Conservation (phyloP, 805 yeast species). For the Suhomyces faveliae region DNA sequence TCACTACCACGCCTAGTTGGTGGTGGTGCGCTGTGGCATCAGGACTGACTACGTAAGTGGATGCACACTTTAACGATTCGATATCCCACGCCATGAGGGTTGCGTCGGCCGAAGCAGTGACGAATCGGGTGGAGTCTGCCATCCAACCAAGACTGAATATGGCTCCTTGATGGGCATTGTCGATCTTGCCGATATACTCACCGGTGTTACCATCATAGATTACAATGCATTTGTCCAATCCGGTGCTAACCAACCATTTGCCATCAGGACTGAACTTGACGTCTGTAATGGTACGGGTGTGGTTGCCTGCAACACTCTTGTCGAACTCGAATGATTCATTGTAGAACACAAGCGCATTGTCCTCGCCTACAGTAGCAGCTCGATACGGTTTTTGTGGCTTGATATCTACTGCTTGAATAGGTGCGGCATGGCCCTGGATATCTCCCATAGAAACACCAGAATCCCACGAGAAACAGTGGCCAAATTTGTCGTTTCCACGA, state of each 20-base stretch:
- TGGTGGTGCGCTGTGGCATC: conserved; percentile 55
- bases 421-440: conserved; percentile 85
- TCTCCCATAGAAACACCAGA: conserved; percentile 97
- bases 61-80: conserved; percentile 32
- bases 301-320: conserved; percentile 68
- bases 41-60: conserved; percentile 48
- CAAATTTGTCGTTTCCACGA: conserved; percentile 86
- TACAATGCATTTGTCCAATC: conserved; percentile 75
- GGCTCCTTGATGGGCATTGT: conserved; percentile 69
- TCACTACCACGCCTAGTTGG: conserved; percentile 74
- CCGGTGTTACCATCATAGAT: conserved; percentile 89
- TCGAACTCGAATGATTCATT: conserved; percentile 90
- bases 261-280: conserved; percentile 85
- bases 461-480: conserved; percentile 91
- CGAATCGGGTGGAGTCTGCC: conserved; percentile 53
- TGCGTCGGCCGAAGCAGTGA: conserved; percentile 83
- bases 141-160: conserved; percentile 77
- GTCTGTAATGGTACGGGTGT: conserved; percentile 75
- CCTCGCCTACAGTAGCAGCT: conserved; percentile 92
- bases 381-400: conserved; percentile 87
- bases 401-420: conserved; percentile 79
- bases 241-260: conserved; percentile 68
- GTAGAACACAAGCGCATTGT: conserved; percentile 76
- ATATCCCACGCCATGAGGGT: conserved; percentile 67
- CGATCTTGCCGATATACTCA: conserved; percentile 56